Evolutionary conservation across 768 basidiomycete genomes (phyloP).

Genomic region (Peribolospora baueri): DNA sequence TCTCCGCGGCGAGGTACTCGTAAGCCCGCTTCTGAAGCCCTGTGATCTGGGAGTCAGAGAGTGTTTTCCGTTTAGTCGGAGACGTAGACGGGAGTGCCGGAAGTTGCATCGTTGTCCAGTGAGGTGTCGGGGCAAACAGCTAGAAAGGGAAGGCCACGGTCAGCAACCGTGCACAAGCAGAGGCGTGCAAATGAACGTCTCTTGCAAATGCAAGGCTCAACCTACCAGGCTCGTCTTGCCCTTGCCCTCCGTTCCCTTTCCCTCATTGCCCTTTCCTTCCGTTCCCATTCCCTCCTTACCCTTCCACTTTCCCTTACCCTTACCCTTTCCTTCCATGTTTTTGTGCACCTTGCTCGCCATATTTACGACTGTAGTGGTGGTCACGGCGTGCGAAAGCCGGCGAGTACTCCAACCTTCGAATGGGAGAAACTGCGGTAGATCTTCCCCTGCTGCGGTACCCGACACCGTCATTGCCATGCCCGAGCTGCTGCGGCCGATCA

Average conservation of each 20-base stretch:
- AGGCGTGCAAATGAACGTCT: constrained; percentile 2
- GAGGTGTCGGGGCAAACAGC: constrained; percentile 13
- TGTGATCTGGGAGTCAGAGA: constrained; percentile 10
- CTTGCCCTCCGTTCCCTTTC: not conserved
- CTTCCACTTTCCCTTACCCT: not conserved
- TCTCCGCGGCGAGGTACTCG: constrained; percentile 13
- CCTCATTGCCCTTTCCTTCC: not conserved
- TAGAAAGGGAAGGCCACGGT: not conserved
- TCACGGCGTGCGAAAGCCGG: too few relatives aligned
- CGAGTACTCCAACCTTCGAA: too few relatives aligned
- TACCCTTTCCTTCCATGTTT: not conserved
- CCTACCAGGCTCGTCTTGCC: not conserved
- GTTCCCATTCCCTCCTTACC: not conserved
- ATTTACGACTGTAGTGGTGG: too few relatives aligned
- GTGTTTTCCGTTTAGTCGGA: constrained; percentile 1
- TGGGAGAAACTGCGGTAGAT: too few relatives aligned
- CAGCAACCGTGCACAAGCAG: not conserved
- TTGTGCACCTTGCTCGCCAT: too few relatives aligned
- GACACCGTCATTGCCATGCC: too few relatives aligned
- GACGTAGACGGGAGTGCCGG: constrained; percentile 4
- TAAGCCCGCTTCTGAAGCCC: not conserved
- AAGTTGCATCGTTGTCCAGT: constrained; percentile 10
- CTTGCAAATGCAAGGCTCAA: not conserved
- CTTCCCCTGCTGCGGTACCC: too few relatives aligned
- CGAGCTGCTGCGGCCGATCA: too few relatives aligned